Conservation (phyloP, 1,139 yeast species). For the Saccharomyces hybrid region DNA sequence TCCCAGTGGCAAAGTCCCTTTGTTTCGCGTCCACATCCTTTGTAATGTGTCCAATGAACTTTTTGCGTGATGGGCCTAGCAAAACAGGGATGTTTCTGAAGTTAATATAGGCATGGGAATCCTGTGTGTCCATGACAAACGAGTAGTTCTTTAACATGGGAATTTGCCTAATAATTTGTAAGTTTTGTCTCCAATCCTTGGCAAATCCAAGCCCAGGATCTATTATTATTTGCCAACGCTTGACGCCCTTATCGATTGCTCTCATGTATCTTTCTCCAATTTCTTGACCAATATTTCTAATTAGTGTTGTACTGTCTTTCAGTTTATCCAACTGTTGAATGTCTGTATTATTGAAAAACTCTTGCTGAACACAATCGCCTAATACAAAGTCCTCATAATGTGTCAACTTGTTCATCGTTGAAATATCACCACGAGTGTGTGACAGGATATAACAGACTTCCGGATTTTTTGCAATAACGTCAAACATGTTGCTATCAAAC, state of each 20-base stretch:
- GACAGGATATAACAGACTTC: constrained; percentile 70
- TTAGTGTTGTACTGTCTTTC: constrained; percentile 13
- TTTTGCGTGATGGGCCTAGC: constrained; percentile 82
- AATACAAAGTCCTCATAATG: constrained; percentile 39
- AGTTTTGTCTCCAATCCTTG: constrained; percentile 59
- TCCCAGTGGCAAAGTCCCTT: constrained; percentile 69
- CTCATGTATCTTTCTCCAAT: constrained; percentile 45
- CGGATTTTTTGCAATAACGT: constrained; percentile 55
- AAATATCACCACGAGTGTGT: constrained; percentile 80
- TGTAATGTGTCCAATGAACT: constrained; percentile 71
- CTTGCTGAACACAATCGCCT: constrained; percentile 37
- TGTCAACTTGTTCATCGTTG: constrained; percentile 59
- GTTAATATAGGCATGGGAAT: constrained; percentile 10
- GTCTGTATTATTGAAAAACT: constrained; percentile 21
- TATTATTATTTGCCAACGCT: constrained; percentile 81
- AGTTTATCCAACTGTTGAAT: background rate
- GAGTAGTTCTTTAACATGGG: constrained; percentile 49
- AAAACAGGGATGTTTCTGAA: constrained; percentile 47
- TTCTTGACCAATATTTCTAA: constrained; percentile 54
- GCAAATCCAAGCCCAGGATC: constrained; percentile 98
- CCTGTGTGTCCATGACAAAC: constrained; percentile 15
- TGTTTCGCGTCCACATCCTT: constrained; percentile 41
- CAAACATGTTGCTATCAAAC: constrained; percentile 52
- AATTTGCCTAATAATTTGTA: constrained; percentile 53
- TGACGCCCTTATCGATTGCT: constrained; percentile 59